These are phyloP conservation scores for Gossypium stocksii DNA, from an alignment of 345 rosid genomes.

Conservation along the genomic window DNA sequence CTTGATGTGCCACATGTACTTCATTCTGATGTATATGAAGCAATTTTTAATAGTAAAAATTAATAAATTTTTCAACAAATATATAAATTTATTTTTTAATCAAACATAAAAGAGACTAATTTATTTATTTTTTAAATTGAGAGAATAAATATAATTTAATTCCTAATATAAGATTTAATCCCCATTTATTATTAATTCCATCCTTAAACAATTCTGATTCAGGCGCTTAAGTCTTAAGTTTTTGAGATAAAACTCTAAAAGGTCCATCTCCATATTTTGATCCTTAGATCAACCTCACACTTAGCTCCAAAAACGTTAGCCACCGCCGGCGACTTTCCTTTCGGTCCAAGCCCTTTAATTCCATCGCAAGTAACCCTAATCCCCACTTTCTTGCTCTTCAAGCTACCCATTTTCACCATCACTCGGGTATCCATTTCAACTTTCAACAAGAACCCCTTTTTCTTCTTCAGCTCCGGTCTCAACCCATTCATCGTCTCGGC, in stretches of 20 bases:
- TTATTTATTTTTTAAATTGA: too few species aligned
- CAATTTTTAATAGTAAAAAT: too few species aligned
- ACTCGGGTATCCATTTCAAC: constrained; percentile 61
- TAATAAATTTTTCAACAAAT: too few species aligned
- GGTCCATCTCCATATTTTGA: constrained; percentile 92
- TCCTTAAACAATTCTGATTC: too few species aligned
- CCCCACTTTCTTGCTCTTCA: constrained; percentile 70
- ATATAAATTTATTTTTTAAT: rapidly evolving
- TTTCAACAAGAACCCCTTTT: constrained; percentile 39
- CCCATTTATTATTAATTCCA: too few species aligned
- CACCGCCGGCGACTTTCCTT: constrained; percentile 59
- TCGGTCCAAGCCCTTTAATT: constrained; percentile 57
- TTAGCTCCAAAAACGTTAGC: constrained; percentile 44
- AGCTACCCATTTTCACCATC: constrained; percentile 47
- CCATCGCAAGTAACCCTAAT: constrained; percentile 70
- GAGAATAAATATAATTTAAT: too few species aligned
- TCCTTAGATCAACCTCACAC: constrained; percentile 77
- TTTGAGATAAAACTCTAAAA: constrained; percentile 19
- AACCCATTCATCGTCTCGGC: constrained; percentile 48
- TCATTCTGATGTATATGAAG: too few species aligned
- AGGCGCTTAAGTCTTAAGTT: too few species aligned
- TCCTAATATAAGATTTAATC: too few species aligned
- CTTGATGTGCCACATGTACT: too few species aligned
- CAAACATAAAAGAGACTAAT: too few species aligned
- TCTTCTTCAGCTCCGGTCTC: constrained; percentile 73